Evolutionary conservation across 371 early-diverging fungal genomes (phyloP), one percentile per base, ranked within the genome.

Genomic region (Lichtheimia corymbifera): DNA sequence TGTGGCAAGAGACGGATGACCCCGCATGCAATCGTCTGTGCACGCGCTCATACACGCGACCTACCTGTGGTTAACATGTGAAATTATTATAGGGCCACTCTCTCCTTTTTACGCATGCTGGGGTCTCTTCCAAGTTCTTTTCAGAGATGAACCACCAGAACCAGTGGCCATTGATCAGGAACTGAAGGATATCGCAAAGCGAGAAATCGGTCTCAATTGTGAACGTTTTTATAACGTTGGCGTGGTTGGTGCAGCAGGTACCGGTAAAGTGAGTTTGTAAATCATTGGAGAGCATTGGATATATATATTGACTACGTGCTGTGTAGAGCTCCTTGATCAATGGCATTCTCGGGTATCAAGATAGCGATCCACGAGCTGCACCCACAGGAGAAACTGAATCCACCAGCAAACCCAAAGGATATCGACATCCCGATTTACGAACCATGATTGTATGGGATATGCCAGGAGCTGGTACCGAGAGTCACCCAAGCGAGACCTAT

Each of bases 371-470:
- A 14, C 55, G 64, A 30, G 67, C 78, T 15, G 73, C 81, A 0
- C 55, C 57, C 44, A 76, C 74, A 25, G 81, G 81, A 1, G 81
- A 80, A 53, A 64, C 65, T 1, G 81, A 80, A 52, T 66, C 76
- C 13, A 80, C 81, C 12, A 50, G 45, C 4, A 63, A 61, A 18
- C 78, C 78, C 15, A 50, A 53, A 41, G 67, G 63, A 1, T 80
- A 70, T 61, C 65, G 62, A n/a, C 81, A 80, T 70, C 81, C 81
- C 6, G 74, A 77, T 61, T 51, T 80, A 25, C 60, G 65, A 1
- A 62, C 66, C 2, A 71, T 80, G 76, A 58, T 76, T 14, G 62
- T 80, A 30, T 80, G 81, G 81, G 81, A 80, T 66, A 74, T 80
- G 73, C 81, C 81, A 15, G 81, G 78, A 12, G 78, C 76, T 13